These are phyloP conservation scores for Neurospora hispaniola DNA, from an alignment of 495 filamentous ascomycete genomes.

Conservation along the genomic window DNA sequence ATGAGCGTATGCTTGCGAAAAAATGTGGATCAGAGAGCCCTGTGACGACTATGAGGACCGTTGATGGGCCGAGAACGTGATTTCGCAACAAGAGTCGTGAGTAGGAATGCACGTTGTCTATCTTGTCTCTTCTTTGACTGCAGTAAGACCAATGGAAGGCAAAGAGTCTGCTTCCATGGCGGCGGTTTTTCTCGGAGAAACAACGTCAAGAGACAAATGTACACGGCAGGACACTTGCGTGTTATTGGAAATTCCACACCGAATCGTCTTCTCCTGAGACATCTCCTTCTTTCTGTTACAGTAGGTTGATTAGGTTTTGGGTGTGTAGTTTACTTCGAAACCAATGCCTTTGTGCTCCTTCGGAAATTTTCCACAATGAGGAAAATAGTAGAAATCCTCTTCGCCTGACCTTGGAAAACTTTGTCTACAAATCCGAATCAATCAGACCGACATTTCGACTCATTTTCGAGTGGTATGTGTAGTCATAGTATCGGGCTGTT, in stretches of 20 bases:
- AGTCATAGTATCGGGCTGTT: background rate
- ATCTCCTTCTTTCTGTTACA: background rate
- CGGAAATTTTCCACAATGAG: background rate
- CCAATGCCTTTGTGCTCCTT: background rate
- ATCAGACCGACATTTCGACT: constrained; percentile 4
- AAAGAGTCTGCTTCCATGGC: background rate
- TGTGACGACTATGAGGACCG: background rate
- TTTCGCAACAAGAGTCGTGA: background rate
- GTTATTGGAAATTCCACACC: background rate
- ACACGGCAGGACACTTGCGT: background rate
- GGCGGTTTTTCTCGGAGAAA: constrained; percentile 1
- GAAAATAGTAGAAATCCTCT: background rate
- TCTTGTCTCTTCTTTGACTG: background rate
- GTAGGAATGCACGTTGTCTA: background rate
- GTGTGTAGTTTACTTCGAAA: background rate
- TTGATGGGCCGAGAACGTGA: background rate
- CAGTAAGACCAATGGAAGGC: background rate
- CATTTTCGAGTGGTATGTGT: background rate
- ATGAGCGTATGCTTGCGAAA: background rate
- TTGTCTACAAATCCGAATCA: background rate
- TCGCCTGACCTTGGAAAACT: background rate
- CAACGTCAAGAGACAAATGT: background rate
- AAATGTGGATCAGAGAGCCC: background rate
- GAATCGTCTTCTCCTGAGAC: background rate
- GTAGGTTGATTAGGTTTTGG: background rate